phyloP scores from a whole-genome alignment of 352 stramenopile species.

The Phytophthora hybrid region DNA sequence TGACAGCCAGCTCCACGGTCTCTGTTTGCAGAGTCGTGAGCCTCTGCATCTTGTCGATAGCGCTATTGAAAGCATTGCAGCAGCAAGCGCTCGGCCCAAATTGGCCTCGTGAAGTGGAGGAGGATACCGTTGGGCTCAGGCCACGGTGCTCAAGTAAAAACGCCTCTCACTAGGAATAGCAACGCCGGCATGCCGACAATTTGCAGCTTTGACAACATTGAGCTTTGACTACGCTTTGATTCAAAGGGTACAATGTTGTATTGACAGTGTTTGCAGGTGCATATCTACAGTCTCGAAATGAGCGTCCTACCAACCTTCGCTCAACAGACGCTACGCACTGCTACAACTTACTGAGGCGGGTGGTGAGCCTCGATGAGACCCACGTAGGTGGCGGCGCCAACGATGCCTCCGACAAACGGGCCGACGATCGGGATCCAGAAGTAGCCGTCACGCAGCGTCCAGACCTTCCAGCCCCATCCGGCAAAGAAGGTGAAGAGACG shows the following conservation, averaged over 20 bases:
- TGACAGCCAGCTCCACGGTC: neutral
- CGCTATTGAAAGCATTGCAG: slow-evolving; percentile 13
- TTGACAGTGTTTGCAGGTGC: slow-evolving; percentile 9
- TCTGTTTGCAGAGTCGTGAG: neutral
- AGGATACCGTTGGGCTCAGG: slow-evolving; percentile 16
- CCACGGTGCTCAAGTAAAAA: neutral
- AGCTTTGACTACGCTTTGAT: neutral
- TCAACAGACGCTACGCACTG: neutral
- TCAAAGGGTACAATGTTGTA: slow-evolving; percentile 22
- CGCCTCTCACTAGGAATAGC: slow-evolving; percentile 1
- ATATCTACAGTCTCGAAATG: slow-evolving; percentile 8
- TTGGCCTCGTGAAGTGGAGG: neutral
- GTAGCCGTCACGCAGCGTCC: slow-evolving; percentile 30
- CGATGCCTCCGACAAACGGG: slow-evolving; percentile 32
- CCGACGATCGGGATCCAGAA: slow-evolving; percentile 46
- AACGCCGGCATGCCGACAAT: neutral
- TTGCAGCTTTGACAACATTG: neutral
- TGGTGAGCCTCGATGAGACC: slow-evolving; percentile 36
- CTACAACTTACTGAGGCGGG: slow-evolving; percentile 14
- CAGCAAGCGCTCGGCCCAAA: neutral
- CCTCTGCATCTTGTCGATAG: slow-evolving; percentile 34
- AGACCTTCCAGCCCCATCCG: slow-evolving; percentile 56
- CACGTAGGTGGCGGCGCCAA: slow-evolving; percentile 36
- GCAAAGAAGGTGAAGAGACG: slow-evolving; percentile 59
- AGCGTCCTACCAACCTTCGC: neutral